Evolutionary conservation across 2,329 filamentous ascomycete genomes (phyloP), one percentile per base, ranked within the genome.

Genomic region (Microascus cirrosus): DNA sequence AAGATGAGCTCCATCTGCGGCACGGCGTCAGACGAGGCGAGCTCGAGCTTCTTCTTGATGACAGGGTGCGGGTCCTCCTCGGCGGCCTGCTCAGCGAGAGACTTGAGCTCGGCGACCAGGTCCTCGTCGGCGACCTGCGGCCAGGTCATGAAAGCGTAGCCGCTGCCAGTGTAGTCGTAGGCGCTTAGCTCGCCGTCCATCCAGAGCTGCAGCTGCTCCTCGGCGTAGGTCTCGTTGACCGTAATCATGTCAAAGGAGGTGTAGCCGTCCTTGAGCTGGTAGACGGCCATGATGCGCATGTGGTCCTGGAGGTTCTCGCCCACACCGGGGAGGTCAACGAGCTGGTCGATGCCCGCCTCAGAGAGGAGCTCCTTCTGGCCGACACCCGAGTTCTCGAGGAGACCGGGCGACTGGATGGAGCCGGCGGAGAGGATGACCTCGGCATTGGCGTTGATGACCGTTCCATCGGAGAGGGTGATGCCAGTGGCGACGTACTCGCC

Each of bases 271-370:
- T 71, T 71, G 52, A 76, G 70, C 45, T 77, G 72, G 64, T 59
- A 61, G 32, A 45, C 57, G 34, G 53, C 57, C 45, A 54, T 54
- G 11, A 59, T 60, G 70, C 69, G 68, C 35, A 69, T 60, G 61
- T 79, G 77, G 62, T 79, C 77, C 61, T 77, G 74, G 39, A 77
- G 67, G 60, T 79, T 79, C 63, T 75, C 73, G 57, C 77, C 77
- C 1, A 79, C 73, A 25, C 70, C 71, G 1, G 73, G 70, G 42
- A 75, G 70, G 39, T 73, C 67, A 11, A 77, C 67, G 45, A 74
- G 67, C 22, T 69, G 61, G 0, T 65, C 61, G 32, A 79, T 69
- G 11, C 68, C 69, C 3, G 74, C 72, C n/a, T 63, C 64, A 10
- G 64, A 58, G 36, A 78, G 62, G 2, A 78, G 60, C 0, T 65